A percentile compares a stretch with the other conserved stretches of the same genome.
These are phyloP conservation scores for Austroboletus niveus DNA, from an alignment of 1,284 basidiomycete genomes.

Conservation along the genomic window DNA sequence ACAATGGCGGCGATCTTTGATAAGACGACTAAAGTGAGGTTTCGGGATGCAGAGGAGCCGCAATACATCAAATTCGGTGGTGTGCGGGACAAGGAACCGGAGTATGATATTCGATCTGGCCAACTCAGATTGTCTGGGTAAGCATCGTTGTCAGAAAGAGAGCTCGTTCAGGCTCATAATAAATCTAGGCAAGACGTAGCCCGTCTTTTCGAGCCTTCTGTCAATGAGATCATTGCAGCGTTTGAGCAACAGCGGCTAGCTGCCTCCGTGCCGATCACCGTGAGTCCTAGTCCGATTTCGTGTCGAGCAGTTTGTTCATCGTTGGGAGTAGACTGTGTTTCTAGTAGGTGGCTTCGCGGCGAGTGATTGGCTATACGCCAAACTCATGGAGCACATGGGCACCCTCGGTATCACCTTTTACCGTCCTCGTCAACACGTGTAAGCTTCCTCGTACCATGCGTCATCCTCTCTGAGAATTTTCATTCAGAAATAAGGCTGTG, in stretches of 20 bases:
- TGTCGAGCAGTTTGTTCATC: not conserved
- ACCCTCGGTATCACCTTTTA: conserved; percentile 26
- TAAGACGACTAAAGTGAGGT: conserved; percentile 45
- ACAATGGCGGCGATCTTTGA: conserved; percentile 46
- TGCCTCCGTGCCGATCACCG: conserved; percentile 7
- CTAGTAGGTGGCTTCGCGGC: conserved; percentile 48
- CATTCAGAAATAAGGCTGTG: conserved; percentile 50
- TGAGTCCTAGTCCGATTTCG: not conserved
- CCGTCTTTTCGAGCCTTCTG: conserved; percentile 43
- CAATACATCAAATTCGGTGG: conserved; percentile 49
- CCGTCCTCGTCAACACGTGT: conserved; percentile 38
- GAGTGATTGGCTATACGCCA: conserved; percentile 43
- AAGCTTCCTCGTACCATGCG: conserved; percentile 13
- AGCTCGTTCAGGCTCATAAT: conserved; percentile 3
- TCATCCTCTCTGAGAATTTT: conserved; percentile 16
- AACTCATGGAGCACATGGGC: conserved; percentile 33
- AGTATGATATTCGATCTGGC: conserved; percentile 42
- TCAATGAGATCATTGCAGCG: conserved; percentile 38
- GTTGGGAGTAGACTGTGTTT: conserved; percentile 28
- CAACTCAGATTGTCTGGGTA: conserved; percentile 43
- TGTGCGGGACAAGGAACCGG: conserved; percentile 40
- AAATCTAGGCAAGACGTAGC: conserved; percentile 37
- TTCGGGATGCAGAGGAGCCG: conserved; percentile 38
- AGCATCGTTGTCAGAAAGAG: conserved; percentile 8
- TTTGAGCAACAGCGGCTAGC: conserved; percentile 32